Percentiles rank a stretch among this genome's conserved stretches.
Evolutionary conservation across 2,329 filamentous ascomycete species (phyloP).

Genomic region (Trichothecium roseum): DNA sequence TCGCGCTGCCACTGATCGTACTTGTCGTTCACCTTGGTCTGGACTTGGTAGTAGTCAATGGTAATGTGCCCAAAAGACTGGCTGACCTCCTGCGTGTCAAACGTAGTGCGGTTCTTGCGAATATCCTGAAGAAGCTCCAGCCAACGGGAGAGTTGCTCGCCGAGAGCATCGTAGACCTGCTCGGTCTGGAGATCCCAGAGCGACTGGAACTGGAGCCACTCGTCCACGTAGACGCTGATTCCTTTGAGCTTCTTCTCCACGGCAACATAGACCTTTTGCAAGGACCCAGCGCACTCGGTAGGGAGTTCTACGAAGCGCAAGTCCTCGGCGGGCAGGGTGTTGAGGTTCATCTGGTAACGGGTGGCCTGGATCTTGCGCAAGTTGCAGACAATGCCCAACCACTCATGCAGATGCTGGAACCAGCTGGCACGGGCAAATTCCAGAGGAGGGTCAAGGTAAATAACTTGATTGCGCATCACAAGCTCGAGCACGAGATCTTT

Average conservation of each 20-base stretch:
- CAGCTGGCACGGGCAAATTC: slow-evolving; percentile 88
- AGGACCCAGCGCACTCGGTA: slow-evolving; percentile 66
- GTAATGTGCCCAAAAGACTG: slow-evolving; percentile 87
- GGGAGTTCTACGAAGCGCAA: slow-evolving; percentile 77
- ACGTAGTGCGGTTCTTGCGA: slow-evolving; percentile 86
- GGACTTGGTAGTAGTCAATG: slow-evolving; percentile 97
- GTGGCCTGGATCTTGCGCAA: slow-evolving; percentile 90
- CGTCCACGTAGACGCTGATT: slow-evolving; percentile 81
- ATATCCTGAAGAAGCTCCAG: slow-evolving; percentile 95
- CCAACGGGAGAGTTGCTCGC: slow-evolving; percentile 87
- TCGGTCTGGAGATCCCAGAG: slow-evolving; percentile 96
- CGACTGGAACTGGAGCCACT: slow-evolving; percentile 98
- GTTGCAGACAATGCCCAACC: slow-evolving; percentile 88
- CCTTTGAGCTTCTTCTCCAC: slow-evolving; percentile 75
- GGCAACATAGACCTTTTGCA: slow-evolving; percentile 70
- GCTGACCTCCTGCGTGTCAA: slow-evolving; percentile 92
- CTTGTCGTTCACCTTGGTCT: slow-evolving; percentile 96
- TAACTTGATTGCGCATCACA: slow-evolving; percentile 95
- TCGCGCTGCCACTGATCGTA: slow-evolving; percentile 99
- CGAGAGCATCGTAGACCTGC: slow-evolving; percentile 84
- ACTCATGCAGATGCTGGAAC: slow-evolving; percentile 85
- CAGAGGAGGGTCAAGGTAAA: slow-evolving; percentile 88
- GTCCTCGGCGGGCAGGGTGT: slow-evolving; percentile 54
- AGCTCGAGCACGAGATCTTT: slow-evolving; percentile 77
- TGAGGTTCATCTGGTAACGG: slow-evolving; percentile 81